phyloP scores from a whole-genome alignment of 2,329 filamentous ascomycete genomes.

The Knufia petricola region DNA sequence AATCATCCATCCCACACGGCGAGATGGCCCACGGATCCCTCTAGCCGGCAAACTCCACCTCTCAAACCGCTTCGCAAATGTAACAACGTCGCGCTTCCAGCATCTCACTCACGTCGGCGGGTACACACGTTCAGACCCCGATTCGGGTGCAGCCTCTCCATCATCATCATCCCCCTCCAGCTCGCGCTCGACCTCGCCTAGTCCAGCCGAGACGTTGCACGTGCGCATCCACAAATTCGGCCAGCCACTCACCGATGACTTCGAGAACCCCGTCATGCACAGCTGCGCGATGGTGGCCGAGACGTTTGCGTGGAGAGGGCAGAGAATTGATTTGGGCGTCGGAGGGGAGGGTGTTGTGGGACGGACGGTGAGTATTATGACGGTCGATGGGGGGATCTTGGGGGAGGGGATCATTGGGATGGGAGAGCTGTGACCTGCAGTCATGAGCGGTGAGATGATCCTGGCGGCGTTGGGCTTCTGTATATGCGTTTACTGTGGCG shows the following conservation, averaged over 20 bases:
- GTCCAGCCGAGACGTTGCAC: constrained; percentile 1
- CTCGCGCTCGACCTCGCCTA: background rate
- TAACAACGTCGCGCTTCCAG: constrained; percentile 4
- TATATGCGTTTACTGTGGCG: too few species aligned
- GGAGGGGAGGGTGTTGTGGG: constrained; percentile 21
- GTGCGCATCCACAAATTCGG: constrained; percentile 9
- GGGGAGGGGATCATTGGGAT: constrained; percentile 22
- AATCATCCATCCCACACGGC: constrained; percentile 18
- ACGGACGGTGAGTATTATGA: constrained; percentile 17
- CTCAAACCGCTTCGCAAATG: constrained; percentile 4
- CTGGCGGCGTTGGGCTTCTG: too few species aligned
- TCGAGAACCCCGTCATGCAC: constrained; percentile 17
- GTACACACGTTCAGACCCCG: background rate
- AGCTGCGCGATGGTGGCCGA: constrained; percentile 12
- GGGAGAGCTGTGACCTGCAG: too few species aligned
- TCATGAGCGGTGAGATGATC: too few species aligned
- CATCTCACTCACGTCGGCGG: too few species aligned
- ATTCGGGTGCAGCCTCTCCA: background rate
- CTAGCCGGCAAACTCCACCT: constrained; percentile 2
- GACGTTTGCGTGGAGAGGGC: background rate
- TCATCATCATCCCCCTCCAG: background rate
- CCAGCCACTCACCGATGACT: constrained; percentile 5
- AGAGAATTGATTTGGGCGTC: constrained; percentile 19
- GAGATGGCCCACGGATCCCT: background rate
- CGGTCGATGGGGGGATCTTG: constrained; percentile 13